Base-by-base conservation (phyloP, 169 alveolate genomes). In the Plasmodium vinckei region DNA sequence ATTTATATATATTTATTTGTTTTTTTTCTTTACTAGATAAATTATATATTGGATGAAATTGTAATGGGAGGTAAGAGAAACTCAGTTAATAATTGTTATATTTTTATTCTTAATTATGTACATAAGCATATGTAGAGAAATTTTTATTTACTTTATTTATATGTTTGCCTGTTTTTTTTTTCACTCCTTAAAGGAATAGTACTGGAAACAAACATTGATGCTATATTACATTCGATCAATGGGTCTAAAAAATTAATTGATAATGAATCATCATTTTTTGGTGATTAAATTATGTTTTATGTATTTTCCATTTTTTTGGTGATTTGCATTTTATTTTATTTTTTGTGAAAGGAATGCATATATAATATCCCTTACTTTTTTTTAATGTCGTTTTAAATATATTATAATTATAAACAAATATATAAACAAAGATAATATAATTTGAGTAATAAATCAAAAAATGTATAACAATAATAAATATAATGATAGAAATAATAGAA, bases 11-110 rank as follows among this genome's bases (percentile, higher is more conserved):
- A 7, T n/a, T 47, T 61, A 69, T 33, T 70, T 44, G 12, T 23
- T 87, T 33, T 63, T 63, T 47, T 5, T 39, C 57, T 12, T 33
- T n/a, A n/a, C 7, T 70, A 95, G 97, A 93, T 93, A 56, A 93
- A 96, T 64, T 93, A 95, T 87, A 94, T 97, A 49, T 92, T 97
- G 60, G 99, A 97, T 72, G 99, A 97, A 73, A 87, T 96, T 33
- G 86, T 96, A 9, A 91, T 95, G 73, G 98, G 97, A 49, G 98
- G 98, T 72, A 92, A 73, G 94, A n/a, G 63, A 21, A 60, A 61
- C 17, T 23, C 6, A 1, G 6, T 63, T 25, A 25, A 27, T 23
- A 3, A 51, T 51, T 51, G 42, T 33, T 33, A 13, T 15, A 51
- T 15, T 7, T 15, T 51, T 13, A 15, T 51, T 51, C 19, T 51